These are phyloP conservation scores for Hibiscus mutabilis DNA, from an alignment of 345 rosid genomes.

Conservation along the genomic window DNA sequence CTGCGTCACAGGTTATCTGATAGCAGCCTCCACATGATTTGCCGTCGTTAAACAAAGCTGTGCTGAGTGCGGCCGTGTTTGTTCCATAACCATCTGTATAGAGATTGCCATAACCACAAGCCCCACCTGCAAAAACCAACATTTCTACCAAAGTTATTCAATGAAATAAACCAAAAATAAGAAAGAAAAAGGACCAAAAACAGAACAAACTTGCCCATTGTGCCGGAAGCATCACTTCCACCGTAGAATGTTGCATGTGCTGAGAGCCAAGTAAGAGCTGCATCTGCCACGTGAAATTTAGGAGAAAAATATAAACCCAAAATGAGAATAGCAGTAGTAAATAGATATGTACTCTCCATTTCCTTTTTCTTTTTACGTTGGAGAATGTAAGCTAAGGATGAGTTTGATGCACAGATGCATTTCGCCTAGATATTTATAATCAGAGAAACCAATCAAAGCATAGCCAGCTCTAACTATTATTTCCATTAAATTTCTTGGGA, in stretches of 20 bases:
- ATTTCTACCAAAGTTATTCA: background rate
- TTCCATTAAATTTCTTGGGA: background rate
- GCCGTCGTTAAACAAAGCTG: slow-evolving; percentile 56
- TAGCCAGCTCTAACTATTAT: background rate
- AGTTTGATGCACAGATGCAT: slow-evolving; percentile 15
- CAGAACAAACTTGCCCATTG: background rate
- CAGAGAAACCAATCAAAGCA: background rate
- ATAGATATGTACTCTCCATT: slow-evolving; percentile 25
- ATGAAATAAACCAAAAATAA: background rate
- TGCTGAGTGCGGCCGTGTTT: slow-evolving; percentile 59
- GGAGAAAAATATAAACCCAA: slow-evolving; percentile 21
- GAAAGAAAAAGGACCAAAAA: background rate
- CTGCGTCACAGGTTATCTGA: slow-evolving; percentile 46
- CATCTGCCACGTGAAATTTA: slow-evolving; percentile 21
- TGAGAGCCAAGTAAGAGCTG: slow-evolving; percentile 29
- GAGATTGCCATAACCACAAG: slow-evolving; percentile 75
- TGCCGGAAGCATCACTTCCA: slow-evolving; percentile 53
- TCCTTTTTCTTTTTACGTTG: background rate
- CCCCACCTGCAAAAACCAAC: slow-evolving; percentile 43
- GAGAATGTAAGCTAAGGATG: background rate
- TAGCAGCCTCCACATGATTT: slow-evolving; percentile 61
- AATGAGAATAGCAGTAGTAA: slow-evolving; percentile 13
- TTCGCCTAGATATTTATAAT: slow-evolving; percentile 33
- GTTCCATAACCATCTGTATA: slow-evolving; percentile 56
- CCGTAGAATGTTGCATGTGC: slow-evolving; percentile 68